Conservation (phyloP, 2,329 filamentous ascomycete species). For the Aspergillus sp. region DNA sequence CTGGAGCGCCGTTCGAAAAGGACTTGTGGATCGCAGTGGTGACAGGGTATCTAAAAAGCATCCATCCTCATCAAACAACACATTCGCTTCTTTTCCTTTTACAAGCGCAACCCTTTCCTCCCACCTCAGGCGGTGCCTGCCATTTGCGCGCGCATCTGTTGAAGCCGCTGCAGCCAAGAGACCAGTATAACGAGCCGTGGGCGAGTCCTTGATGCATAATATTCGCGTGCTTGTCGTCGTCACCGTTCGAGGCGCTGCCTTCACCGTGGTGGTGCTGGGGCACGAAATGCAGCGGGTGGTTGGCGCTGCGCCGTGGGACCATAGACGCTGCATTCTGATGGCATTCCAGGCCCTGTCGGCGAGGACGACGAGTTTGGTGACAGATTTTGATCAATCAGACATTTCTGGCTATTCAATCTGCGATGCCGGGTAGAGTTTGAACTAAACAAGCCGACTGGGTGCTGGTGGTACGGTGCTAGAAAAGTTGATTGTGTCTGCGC, state of each 20-base stretch:
- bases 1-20: constrained; percentile 22
- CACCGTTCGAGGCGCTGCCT: constrained; percentile 35
- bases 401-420: constrained; percentile 16
- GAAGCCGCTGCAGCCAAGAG: constrained; percentile 44
- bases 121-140: constrained; percentile 39
- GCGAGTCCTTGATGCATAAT: constrained; percentile 42
- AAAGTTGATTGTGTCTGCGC: constrained; percentile 4
- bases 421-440: constrained; percentile 6
- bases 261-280: constrained; percentile 35
- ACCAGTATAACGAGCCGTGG: constrained; percentile 45
- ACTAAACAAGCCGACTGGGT: neutral
- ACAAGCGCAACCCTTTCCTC: constrained; percentile 44
- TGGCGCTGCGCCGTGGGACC: constrained; percentile 42
- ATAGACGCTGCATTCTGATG: constrained; percentile 45
- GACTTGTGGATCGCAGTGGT: constrained; percentile 21
- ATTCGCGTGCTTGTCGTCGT: constrained; percentile 38
- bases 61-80: constrained; percentile 40
- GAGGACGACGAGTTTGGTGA: neutral
- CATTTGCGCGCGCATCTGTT: constrained; percentile 41
- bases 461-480: neutral
- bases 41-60: constrained; percentile 34
- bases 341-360: constrained; percentile 25
- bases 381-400: constrained; percentile 13
- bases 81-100: constrained; percentile 42
- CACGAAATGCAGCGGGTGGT: constrained; percentile 45